Percentiles rank a stretch among this genome's conserved stretches.
Evolutionary conservation across 805 yeast species (phyloP).

Genomic region (Kuraishia piskuri): DNA sequence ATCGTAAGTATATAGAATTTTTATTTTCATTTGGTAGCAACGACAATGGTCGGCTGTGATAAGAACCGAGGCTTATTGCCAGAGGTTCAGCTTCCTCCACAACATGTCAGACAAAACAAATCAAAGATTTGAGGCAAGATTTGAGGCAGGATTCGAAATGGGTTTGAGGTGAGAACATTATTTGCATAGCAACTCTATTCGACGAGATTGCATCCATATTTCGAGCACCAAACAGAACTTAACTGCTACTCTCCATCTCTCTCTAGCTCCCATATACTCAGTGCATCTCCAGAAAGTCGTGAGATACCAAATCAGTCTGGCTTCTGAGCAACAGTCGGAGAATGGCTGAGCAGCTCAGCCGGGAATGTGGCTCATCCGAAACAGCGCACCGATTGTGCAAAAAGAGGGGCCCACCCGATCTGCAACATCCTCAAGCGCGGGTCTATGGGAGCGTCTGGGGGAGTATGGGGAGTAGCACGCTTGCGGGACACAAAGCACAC

Average conservation of each 20-base stretch:
- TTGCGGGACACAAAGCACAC: background rate
- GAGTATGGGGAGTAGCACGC: background rate
- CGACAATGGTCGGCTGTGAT: background rate
- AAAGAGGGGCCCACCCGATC: background rate
- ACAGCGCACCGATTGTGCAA: background rate
- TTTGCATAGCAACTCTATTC: too few species aligned
- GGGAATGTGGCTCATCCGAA: background rate
- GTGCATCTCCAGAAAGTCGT: background rate
- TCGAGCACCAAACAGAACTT: background rate
- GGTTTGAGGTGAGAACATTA: too few species aligned
- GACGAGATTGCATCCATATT: too few species aligned
- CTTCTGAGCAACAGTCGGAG: background rate
- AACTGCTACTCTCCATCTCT: background rate
- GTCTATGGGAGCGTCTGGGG: background rate
- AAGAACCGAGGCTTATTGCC: background rate
- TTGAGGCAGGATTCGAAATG: too few species aligned
- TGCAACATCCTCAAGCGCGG: background rate
- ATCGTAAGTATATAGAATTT: slow-evolving; percentile 4
- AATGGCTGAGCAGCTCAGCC: background rate
- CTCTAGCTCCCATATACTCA: background rate
- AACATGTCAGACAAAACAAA: background rate
- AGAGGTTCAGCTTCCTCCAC: background rate
- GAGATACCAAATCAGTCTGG: background rate
- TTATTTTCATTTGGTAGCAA: background rate
- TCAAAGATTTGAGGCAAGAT: too few species aligned